These are phyloP conservation scores for Acanthamoeba sp. DNA, from an alignment of 208 protist species.

Conservation along the genomic window DNA sequence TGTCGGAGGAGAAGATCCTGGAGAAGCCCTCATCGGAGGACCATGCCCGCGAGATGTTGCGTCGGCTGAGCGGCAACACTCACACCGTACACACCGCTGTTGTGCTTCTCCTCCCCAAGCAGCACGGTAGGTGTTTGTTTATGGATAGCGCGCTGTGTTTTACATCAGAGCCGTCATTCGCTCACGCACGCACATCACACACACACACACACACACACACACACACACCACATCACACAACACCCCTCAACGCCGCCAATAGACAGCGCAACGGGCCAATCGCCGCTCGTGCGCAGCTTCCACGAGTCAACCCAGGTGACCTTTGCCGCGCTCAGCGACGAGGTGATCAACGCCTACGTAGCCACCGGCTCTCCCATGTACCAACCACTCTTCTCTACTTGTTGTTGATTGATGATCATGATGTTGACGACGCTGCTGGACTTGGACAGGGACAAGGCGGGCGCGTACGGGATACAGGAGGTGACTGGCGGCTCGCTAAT, in stretches of 20 bases:
- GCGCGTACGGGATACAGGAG: slow-evolving; percentile 82
- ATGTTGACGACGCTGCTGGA: background rate
- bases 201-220: too few species aligned
- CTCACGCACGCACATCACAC: too few species aligned
- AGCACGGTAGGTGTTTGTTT: too few species aligned
- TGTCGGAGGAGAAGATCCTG: slow-evolving; percentile 67
- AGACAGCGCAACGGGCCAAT: background rate
- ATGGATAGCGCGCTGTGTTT: too few species aligned
- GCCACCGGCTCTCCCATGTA: slow-evolving; percentile 81
- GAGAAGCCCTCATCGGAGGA: slow-evolving; percentile 78
- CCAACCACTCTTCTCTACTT: background rate
- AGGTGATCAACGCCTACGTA: slow-evolving; percentile 79
- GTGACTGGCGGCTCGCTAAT: slow-evolving; percentile 76
- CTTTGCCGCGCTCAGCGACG: slow-evolving; percentile 73
- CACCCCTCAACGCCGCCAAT: too few species aligned
- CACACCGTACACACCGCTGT: slow-evolving; percentile 78
- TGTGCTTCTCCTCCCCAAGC: slow-evolving; percentile 28
- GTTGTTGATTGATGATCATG: background rate
- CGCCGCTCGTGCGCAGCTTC: slow-evolving; percentile 17
- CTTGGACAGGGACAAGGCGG: slow-evolving; percentile 78
- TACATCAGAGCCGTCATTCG: background rate
- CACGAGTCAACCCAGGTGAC: slow-evolving; percentile 76
- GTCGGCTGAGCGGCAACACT: slow-evolving; percentile 43
- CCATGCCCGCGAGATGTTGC: slow-evolving; percentile 76
- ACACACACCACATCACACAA: too few species aligned